Conservation (phyloP, 169 alveolate species). For the Plasmodium reichenowi region DNA sequence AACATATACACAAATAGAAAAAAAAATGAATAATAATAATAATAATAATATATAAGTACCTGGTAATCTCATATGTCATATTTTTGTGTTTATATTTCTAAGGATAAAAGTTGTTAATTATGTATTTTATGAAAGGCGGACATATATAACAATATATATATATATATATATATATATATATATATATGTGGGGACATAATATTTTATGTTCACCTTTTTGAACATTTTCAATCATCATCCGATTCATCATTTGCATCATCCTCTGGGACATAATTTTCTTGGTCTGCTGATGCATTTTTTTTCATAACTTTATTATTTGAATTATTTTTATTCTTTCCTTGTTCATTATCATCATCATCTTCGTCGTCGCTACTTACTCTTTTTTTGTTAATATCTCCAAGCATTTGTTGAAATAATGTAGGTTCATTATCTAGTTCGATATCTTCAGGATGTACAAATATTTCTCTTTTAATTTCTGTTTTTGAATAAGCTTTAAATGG, state of each 20-base stretch:
- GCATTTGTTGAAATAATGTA: slow-evolving; percentile 86
- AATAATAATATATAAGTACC: too few species aligned
- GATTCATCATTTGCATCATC: slow-evolving; percentile 53
- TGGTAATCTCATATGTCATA: too few species aligned
- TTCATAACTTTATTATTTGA: neutral
- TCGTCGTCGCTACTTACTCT: slow-evolving; percentile 87
- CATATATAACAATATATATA: too few species aligned
- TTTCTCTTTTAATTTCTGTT: slow-evolving; percentile 80
- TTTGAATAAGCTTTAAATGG: slow-evolving; percentile 79
- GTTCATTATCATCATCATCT: slow-evolving; percentile 80
- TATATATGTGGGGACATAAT: too few species aligned
- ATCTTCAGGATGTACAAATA: slow-evolving; percentile 90
- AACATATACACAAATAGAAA: too few species aligned
- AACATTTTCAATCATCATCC: slow-evolving; percentile 19
- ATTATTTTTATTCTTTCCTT: slow-evolving; percentile 1
- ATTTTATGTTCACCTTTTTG: too few species aligned
- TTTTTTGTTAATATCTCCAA: slow-evolving; percentile 84
- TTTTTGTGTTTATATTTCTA: too few species aligned
- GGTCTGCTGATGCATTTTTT: neutral
- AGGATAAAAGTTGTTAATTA: too few species aligned
- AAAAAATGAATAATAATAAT: too few species aligned
- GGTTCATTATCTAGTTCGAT: slow-evolving; percentile 90
- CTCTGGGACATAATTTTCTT: slow-evolving; percentile 57
- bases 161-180: too few species aligned
- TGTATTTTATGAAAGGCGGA: too few species aligned